A percentile compares a stretch with the other conserved stretches of the same genome.
Conservation (phyloP, 352 stramenopile genomes). For the Pythium monospermum region DNA sequence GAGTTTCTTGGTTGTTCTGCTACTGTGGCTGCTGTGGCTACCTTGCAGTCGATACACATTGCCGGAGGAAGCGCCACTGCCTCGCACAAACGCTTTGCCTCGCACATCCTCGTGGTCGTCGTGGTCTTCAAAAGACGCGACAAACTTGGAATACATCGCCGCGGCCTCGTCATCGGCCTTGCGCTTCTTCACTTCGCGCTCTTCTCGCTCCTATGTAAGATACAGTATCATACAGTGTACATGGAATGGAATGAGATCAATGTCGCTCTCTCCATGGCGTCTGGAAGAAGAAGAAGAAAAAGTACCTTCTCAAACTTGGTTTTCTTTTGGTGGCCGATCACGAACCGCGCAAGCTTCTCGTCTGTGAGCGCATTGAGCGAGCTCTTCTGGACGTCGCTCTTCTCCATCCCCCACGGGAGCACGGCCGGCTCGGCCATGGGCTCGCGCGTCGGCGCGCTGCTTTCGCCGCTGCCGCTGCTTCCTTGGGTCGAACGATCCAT, state of each 20-base stretch:
- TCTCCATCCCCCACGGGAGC: conserved; percentile 63
- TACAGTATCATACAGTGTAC: neutral
- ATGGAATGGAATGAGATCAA: neutral
- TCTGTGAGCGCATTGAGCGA: conserved; percentile 64
- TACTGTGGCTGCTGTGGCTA: neutral
- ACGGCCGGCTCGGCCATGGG: conserved; percentile 13
- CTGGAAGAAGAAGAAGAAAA: neutral
- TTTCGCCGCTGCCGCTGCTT: neutral
- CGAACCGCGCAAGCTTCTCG: conserved; percentile 76
- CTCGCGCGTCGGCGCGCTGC: conserved; percentile 6
- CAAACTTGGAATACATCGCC: conserved; percentile 87
- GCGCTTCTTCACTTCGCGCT: conserved; percentile 79
- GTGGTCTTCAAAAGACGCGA: conserved; percentile 84
- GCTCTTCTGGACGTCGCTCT: conserved; percentile 60
- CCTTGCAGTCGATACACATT: conserved; percentile 17
- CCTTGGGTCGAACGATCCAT: too few species aligned
- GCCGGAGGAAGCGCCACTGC: neutral
- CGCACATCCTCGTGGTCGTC: conserved; percentile 45
- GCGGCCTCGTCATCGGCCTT: conserved; percentile 82
- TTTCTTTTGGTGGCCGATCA: conserved; percentile 77
- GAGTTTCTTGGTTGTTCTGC: conserved; percentile 30
- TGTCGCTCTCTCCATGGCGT: too few species aligned
- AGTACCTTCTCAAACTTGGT: conserved; percentile 83
- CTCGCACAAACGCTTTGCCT: conserved; percentile 65
- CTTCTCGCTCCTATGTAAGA: conserved; percentile 51